phyloP scores from a whole-genome alignment of 306 rosid species.

The Cyamopsis tetragonoloba region DNA sequence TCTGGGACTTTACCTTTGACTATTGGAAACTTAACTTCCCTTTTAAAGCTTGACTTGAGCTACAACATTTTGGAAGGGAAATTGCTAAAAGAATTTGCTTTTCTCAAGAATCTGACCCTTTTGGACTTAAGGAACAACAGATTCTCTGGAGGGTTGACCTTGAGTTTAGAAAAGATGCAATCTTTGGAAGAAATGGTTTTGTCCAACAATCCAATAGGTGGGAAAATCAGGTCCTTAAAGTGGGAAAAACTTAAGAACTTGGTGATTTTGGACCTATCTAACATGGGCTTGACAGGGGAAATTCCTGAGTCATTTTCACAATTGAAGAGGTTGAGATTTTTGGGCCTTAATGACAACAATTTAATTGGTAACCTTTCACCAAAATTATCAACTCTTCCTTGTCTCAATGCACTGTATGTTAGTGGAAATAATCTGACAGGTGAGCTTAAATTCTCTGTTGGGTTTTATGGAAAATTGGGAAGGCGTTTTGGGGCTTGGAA shows the following conservation, averaged over 20 bases:
- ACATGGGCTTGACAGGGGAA: slow-evolving; percentile 58
- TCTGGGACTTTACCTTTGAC: slow-evolving; percentile 56
- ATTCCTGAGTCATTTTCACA: slow-evolving; percentile 70
- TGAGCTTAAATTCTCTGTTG: slow-evolving; percentile 51
- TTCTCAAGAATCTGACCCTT: slow-evolving; percentile 56
- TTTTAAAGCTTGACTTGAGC: slow-evolving; percentile 77
- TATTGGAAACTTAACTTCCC: slow-evolving; percentile 53
- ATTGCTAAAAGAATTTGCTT: slow-evolving; percentile 34
- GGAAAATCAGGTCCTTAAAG: slow-evolving; percentile 45
- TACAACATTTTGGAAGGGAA: slow-evolving; percentile 54
- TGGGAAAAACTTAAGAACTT: slow-evolving; percentile 53
- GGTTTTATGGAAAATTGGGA: slow-evolving; percentile 65
- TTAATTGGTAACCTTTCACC: slow-evolving; percentile 56
- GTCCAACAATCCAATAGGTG: slow-evolving; percentile 73
- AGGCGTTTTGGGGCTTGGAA: slow-evolving; percentile 76
- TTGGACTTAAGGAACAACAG: slow-evolving; percentile 73
- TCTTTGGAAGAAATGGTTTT: slow-evolving; percentile 60
- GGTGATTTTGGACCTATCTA: slow-evolving; percentile 61
- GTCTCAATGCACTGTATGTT: slow-evolving; percentile 57
- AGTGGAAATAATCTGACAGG: slow-evolving; percentile 71
- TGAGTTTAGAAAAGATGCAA: slow-evolving; percentile 47
- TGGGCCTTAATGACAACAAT: slow-evolving; percentile 67
- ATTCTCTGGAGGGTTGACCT: slow-evolving; percentile 58
- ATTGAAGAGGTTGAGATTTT: slow-evolving; percentile 57
- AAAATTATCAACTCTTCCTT: slow-evolving; percentile 56